Base-by-base conservation (phyloP, 202 grass and related monocot genomes). In the Bolboschoenoplectus hybrid region DNA sequence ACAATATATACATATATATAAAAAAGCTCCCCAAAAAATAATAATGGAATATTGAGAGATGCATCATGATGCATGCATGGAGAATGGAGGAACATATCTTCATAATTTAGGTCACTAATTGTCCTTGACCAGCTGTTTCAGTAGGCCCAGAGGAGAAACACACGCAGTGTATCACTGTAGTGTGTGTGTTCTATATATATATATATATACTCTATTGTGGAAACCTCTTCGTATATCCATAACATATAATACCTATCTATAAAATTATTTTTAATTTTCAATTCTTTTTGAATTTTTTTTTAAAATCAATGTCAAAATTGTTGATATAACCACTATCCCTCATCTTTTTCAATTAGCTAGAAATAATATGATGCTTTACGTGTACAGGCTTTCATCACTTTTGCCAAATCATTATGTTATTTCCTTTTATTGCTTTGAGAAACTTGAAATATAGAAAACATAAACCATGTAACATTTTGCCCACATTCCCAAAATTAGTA, bases 31-130 rank as follows among this genome's bases (percentile, higher is more conserved):
- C 26, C 26, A 26, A 26, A 5, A 44, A 44, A 5, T 44, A 44
- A 44, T 5, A 9, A 34, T 10, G 7, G 8, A 34, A 9, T 63
- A 1, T 63, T 63, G 8, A 11, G 32, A 66, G 32, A 12, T 66
- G 32, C 2, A 60, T 55, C 11, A 55, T 3, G 12, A 9, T 5
- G 9, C 26, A 47, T 72, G 68, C 2, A 63, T 63, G 60, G 19
- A 65, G 26, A 26, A 26, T 26, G 7, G 20, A 67, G 64, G 41
- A 26, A 76, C 26, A 76, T 17, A 39, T 40, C 13, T 56, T 34
- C 6, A 67, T 52, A 52, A 83, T 83, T 84, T 3, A 68, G 13
- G 13, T 17, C 32, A 71, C 47, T 84, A 83, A 83, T 68, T 83
- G 81, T 83, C 63, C 81, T 69, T n/a, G 34, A 65, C 26, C 26